phyloP scores from a whole-genome alignment of 2,329 filamentous ascomycete genomes.

The Colletotrichum spaethianum region DNA sequence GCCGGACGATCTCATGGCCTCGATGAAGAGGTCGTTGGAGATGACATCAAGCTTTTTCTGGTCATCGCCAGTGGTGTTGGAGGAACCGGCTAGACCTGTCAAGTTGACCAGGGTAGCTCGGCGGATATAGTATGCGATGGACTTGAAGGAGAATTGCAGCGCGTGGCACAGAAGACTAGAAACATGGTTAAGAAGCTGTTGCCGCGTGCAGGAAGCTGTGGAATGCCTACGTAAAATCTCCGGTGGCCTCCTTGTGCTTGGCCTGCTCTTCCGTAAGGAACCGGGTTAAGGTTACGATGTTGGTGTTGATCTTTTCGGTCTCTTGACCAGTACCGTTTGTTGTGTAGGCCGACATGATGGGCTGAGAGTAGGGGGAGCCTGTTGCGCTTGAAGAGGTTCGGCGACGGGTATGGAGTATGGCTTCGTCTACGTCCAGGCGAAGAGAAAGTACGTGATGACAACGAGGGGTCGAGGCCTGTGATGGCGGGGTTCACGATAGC shows the following conservation, averaged over 20 bases:
- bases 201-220: constrained; percentile 2
- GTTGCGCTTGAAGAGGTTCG: neutral
- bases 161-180: constrained; percentile 92
- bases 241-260: constrained; percentile 94
- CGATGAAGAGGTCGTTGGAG: constrained; percentile 97
- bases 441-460: constrained; percentile 16
- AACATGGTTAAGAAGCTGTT: constrained; percentile 10
- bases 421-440: neutral
- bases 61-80: constrained; percentile 96
- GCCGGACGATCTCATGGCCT: constrained; percentile 92
- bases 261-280: constrained; percentile 96
- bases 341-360: constrained; percentile 42
- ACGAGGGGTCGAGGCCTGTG: constrained; percentile 26
- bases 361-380: neutral
- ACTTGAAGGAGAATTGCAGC: constrained; percentile 99
- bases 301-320: constrained; percentile 90
- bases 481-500: constrained; percentile 27
- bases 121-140: constrained; percentile 99
- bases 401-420: neutral
- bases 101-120: constrained; percentile 96
- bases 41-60: constrained; percentile 99
- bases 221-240: constrained; percentile 91
- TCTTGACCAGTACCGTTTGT: constrained; percentile 62
- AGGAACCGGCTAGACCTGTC: constrained; percentile 92
- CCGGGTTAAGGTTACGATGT: constrained; percentile 95